These are phyloP conservation scores for Sporothrix pallida DNA, from an alignment of 2,329 filamentous ascomycete genomes.

Conservation along the genomic window DNA sequence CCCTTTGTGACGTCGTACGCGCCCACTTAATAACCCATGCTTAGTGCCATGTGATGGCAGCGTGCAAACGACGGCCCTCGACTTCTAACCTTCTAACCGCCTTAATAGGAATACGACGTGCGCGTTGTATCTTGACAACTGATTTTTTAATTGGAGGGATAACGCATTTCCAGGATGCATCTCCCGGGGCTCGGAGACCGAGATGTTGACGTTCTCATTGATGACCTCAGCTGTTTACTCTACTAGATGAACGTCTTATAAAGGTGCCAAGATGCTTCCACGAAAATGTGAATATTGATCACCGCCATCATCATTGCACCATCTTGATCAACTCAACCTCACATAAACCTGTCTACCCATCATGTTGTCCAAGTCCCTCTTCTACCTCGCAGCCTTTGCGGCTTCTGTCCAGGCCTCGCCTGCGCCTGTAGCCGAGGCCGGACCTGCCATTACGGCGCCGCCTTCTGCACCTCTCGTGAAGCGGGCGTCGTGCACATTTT, in stretches of 20 bases:
- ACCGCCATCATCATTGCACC: not conserved
- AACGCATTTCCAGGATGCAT: slow-evolving; percentile 1
- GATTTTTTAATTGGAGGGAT: not conserved
- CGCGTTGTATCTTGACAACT: not conserved
- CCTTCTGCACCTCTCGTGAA: slow-evolving; percentile 18
- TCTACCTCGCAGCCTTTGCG: slow-evolving; percentile 4
- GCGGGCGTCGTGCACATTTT: slow-evolving; percentile 36
- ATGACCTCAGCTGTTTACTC: no score
- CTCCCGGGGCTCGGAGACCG: not conserved
- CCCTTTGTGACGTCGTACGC: no score
- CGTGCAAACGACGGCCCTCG: not conserved
- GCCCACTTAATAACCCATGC: no score
- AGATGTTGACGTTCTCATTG: not conserved
- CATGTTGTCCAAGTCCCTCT: not conserved
- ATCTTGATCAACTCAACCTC: not conserved
- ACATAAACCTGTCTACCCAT: not conserved
- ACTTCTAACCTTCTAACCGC: not conserved
- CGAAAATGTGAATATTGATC: not conserved
- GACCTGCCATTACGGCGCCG: slow-evolving; percentile 26
- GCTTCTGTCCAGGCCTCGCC: slow-evolving; percentile 19
- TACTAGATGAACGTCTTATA: not conserved
- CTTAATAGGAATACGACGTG: not conserved
- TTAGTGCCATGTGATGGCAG: not conserved
- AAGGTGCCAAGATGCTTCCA: not conserved
- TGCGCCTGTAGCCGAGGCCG: slow-evolving; percentile 9